These are phyloP conservation scores for Solanum rostratum DNA, from an alignment of 257 asterid genomes.

Conservation along the genomic window DNA sequence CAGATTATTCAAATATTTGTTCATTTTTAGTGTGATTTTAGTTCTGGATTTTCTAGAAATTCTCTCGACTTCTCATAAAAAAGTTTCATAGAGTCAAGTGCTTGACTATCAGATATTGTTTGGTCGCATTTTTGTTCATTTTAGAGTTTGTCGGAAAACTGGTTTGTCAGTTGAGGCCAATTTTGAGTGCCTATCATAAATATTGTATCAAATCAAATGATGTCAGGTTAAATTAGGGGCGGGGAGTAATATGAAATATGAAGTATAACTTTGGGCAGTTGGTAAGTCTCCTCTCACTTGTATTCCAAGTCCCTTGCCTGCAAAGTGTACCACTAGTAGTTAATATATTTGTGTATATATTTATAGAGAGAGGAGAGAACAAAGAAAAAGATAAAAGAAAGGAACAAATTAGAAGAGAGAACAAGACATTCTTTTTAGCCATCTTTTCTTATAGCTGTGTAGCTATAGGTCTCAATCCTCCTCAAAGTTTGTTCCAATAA, in stretches of 20 bases:
- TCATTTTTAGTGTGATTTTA: too few species aligned
- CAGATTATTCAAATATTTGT: too few species aligned
- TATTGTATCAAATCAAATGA: too few species aligned
- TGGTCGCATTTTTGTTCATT: too few species aligned
- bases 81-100: too few species aligned
- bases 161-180: too few species aligned
- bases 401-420: slow-evolving; percentile 23
- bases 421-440: slow-evolving; percentile 12
- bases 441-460: neutral
- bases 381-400: slow-evolving; percentile 39
- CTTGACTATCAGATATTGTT: too few species aligned
- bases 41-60: too few species aligned
- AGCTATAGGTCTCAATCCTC: neutral
- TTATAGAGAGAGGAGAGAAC: neutral
- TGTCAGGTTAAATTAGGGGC: fast-evolving
- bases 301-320: slow-evolving; percentile 79
- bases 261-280: slow-evolving; percentile 25
- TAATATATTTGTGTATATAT: neutral
- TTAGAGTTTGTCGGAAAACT: too few species aligned
- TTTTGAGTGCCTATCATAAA: too few species aligned
- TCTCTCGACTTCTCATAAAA: too few species aligned
- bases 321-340: slow-evolving; percentile 46
- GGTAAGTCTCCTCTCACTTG: slow-evolving; percentile 59
- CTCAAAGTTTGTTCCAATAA: slow-evolving; percentile 6
- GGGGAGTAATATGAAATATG: neutral